These are phyloP conservation scores for Spathaspora girioi DNA, from an alignment of 805 yeast genomes.

Conservation along the genomic window DNA sequence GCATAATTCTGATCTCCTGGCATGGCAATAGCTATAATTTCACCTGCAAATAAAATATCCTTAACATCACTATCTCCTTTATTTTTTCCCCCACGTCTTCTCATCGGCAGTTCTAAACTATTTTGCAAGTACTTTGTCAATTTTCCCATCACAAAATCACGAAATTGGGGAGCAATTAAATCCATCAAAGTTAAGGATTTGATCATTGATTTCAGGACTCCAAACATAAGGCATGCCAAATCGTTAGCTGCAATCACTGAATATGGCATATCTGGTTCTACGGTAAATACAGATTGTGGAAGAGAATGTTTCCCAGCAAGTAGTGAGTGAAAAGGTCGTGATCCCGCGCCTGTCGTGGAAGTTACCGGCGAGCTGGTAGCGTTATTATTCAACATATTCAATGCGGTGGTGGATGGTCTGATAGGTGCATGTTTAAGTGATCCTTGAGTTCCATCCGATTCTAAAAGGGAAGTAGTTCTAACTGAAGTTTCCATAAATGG, in stretches of 20 bases:
- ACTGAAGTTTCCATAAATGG: slow-evolving; percentile 52
- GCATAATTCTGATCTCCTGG: slow-evolving; percentile 60
- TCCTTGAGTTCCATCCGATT: slow-evolving; percentile 8
- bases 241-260: slow-evolving; percentile 81
- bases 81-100: slow-evolving; percentile 7
- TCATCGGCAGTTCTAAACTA: slow-evolving; percentile 15
- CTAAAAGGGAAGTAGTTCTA: slow-evolving; percentile 21
- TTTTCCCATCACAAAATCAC: slow-evolving; percentile 63
- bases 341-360: background rate
- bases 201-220: slow-evolving; percentile 64
- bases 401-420: slow-evolving; percentile 30
- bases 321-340: slow-evolving; percentile 56
- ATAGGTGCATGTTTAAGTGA: slow-evolving; percentile 10
- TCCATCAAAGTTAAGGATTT: slow-evolving; percentile 66
- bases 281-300: slow-evolving; percentile 85
- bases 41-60: slow-evolving; percentile 73
- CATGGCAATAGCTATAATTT: slow-evolving; percentile 73
- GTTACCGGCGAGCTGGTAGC: slow-evolving; percentile 1
- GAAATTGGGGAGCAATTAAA: slow-evolving; percentile 71
- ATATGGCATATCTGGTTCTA: slow-evolving; percentile 75
- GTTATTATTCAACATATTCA: slow-evolving; percentile 20
- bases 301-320: slow-evolving; percentile 66
- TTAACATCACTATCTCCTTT: slow-evolving; percentile 14
- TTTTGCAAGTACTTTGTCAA: slow-evolving; percentile 28
- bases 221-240: slow-evolving; percentile 82